Percentiles rank a stretch among this genome's conserved stretches.
phyloP scores from a whole-genome alignment of 176 grass and related monocot species.

The Carex kokanica region DNA sequence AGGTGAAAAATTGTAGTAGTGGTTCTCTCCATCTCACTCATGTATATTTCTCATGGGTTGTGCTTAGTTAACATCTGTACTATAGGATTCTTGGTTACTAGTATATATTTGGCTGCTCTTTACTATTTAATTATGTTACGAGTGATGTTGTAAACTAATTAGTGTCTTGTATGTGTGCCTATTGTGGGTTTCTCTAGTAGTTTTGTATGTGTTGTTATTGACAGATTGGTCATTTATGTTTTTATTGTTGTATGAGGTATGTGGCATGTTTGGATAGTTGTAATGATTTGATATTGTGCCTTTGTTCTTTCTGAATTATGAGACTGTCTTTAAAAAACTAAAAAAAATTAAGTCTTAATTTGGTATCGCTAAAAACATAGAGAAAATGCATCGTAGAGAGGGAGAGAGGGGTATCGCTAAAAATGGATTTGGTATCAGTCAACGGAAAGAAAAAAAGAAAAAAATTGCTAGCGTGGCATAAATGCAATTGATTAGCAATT shows the following conservation, averaged over 20 bases:
- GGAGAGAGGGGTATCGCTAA: too few species aligned
- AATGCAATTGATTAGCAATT: too few species aligned
- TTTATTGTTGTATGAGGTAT: constrained; percentile 3
- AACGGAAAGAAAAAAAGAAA: too few species aligned
- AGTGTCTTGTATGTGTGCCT: background rate
- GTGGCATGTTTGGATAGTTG: background rate
- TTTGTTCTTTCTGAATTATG: background rate
- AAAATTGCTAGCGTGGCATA: too few species aligned
- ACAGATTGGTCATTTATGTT: constrained; percentile 11
- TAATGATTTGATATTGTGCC: constrained; percentile 9
- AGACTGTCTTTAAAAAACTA: too few species aligned
- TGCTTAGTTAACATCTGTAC: background rate
- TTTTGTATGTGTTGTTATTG: constrained; percentile 1
- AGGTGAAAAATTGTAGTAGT: constrained; percentile 4
- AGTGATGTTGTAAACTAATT: constrained; percentile 10
- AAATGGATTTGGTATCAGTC: too few species aligned
- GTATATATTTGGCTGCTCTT: background rate
- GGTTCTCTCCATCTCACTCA: background rate
- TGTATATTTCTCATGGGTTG: background rate
- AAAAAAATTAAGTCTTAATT: too few species aligned
- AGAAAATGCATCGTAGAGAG: too few species aligned
- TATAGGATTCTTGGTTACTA: background rate
- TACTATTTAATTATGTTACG: background rate
- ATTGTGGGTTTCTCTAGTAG: background rate
- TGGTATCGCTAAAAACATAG: too few species aligned